Conservation (phyloP, 306 rosid species). For the Biancaea sappan region DNA sequence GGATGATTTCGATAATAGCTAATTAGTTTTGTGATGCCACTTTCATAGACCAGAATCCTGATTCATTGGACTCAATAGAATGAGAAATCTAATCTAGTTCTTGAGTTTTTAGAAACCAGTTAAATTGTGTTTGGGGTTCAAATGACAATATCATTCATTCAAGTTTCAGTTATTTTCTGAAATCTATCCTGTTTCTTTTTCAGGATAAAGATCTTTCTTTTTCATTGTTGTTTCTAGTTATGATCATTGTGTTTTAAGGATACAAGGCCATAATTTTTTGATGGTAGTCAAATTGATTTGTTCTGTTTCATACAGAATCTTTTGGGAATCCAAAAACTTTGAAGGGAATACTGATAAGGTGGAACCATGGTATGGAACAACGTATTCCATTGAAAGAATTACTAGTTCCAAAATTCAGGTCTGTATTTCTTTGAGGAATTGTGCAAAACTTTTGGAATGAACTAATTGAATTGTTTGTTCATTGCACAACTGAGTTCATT, state of each 20-base stretch:
- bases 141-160: constrained; percentile 23
- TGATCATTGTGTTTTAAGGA: constrained; percentile 17
- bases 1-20: constrained; percentile 25
- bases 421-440: constrained; percentile 34
- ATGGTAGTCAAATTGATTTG: constrained; percentile 29
- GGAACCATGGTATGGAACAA: constrained; percentile 97
- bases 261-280: constrained; percentile 4
- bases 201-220: neutral
- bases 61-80: neutral
- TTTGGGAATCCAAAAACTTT: constrained; percentile 85
- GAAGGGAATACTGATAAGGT: constrained; percentile 72
- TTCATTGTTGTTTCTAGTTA: neutral
- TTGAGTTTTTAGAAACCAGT: constrained; percentile 11
- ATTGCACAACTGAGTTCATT: constrained; percentile 27
- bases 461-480: constrained; percentile 19
- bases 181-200: too few relatives aligned
- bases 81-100: constrained; percentile 18
- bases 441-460: constrained; percentile 29
- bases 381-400: constrained; percentile 70
- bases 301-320: constrained; percentile 60
- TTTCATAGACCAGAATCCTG: neutral
- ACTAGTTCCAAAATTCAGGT: constrained; percentile 69
- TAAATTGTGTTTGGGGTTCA: constrained; percentile 19
- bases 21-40: constrained; percentile 5
- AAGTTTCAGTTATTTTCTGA: neutral